These are phyloP conservation scores for Calocybe cyanea DNA, from an alignment of 768 basidiomycete genomes.

Conservation along the genomic window DNA sequence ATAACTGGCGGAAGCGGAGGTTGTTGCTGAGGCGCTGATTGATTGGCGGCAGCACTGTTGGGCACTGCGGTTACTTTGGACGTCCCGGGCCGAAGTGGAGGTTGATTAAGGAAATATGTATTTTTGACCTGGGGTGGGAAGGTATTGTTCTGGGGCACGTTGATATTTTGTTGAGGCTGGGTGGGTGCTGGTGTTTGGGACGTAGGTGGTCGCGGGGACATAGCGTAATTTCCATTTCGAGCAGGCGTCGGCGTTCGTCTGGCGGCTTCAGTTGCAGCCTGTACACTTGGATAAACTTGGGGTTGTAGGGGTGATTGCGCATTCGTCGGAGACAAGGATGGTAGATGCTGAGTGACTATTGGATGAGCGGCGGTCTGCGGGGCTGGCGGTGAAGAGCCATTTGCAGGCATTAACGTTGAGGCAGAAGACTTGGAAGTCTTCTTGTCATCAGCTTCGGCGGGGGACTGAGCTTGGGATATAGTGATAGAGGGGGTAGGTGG, in stretches of 20 bases:
- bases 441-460: conserved; percentile 27
- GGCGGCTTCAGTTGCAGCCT: conserved; percentile 29
- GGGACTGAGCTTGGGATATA: conserved; percentile 27
- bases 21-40: conserved; percentile 3
- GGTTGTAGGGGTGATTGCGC: conserved; percentile 31
- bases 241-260: conserved; percentile 34
- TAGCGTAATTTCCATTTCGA: conserved; percentile 19
- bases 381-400: conserved; percentile 32
- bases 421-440: conserved; percentile 26
- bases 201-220: conserved; percentile 18
- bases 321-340: conserved; percentile 21
- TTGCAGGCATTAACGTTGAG: conserved; percentile 23
- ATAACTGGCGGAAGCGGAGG: background rate
- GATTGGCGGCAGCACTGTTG: background rate
- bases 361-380: conserved; percentile 27
- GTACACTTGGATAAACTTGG: conserved; percentile 31
- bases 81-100: conserved; percentile 1
- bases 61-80: conserved; percentile 1
- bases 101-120: conserved; percentile 8
- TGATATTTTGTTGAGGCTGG: conserved; percentile 15
- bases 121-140: conserved; percentile 12
- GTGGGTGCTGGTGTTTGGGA: conserved; percentile 14
- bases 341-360: conserved; percentile 30
- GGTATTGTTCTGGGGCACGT: conserved; percentile 13
- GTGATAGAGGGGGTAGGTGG: conserved; percentile 27